Evolutionary conservation across 192 early-diverging fungal species (phyloP).

Genomic region (Backusella circina): DNA sequence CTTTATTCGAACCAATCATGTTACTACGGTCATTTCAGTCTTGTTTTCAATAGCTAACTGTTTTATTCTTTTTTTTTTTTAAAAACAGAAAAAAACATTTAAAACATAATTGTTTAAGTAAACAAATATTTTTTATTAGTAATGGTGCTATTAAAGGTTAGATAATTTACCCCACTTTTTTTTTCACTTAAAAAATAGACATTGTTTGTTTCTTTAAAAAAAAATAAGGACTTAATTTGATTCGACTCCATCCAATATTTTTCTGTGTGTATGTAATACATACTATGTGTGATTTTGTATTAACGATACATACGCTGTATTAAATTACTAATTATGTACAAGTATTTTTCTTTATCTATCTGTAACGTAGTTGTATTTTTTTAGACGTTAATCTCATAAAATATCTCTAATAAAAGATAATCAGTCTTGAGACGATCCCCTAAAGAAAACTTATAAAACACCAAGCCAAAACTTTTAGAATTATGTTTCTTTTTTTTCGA

Average conservation of each 20-base stretch:
- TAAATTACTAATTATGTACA: neutral
- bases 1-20: neutral
- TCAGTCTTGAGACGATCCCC: too few relatives aligned
- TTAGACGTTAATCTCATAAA: neutral
- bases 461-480: too few relatives aligned
- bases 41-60: neutral
- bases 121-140: neutral
- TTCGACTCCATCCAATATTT: neutral
- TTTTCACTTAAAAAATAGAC: neutral
- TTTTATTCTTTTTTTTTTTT: neutral
- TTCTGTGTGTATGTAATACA: neutral
- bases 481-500: too few relatives aligned
- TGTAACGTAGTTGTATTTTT: neutral
- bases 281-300: neutral
- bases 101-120: neutral
- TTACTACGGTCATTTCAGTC: neutral
- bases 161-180: neutral
- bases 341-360: neutral
- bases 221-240: neutral
- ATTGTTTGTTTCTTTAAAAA: neutral
- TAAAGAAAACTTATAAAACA: too few relatives aligned
- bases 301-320: neutral
- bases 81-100: neutral
- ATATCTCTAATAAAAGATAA: neutral
- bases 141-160: neutral